phyloP scores from a whole-genome alignment of 179 eudicot genomes.

The Beta corolliflora region DNA sequence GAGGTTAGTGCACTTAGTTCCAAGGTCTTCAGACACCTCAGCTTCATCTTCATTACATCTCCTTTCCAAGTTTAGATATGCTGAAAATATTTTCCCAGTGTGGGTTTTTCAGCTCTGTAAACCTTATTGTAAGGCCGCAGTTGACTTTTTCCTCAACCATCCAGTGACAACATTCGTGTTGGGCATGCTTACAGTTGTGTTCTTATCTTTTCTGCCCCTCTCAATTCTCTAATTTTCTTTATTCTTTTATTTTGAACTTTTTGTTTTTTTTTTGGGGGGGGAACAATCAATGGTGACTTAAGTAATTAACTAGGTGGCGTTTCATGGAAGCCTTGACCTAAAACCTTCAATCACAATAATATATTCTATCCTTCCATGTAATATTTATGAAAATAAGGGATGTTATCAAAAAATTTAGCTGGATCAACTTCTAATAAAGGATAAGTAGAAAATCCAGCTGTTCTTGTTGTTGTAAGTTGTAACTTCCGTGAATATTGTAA shows the following conservation, averaged over 20 bases:
- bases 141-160: too few species aligned
- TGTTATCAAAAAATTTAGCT: neutral
- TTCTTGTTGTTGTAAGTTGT: neutral
- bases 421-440: neutral
- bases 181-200: too few species aligned
- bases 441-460: neutral
- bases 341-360: too few species aligned
- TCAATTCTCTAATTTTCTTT: neutral
- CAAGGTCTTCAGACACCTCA: neutral
- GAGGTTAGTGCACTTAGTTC: conserved; percentile 56
- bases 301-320: too few species aligned
- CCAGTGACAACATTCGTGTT: too few species aligned
- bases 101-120: neutral
- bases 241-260: too few species aligned
- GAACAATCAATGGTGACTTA: too few species aligned
- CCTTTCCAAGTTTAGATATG: neutral
- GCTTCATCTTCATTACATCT: too few species aligned
- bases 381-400: neutral
- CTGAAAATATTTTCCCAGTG: neutral
- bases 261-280: too few species aligned
- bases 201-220: too few species aligned
- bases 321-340: too few species aligned
- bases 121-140: too few species aligned
- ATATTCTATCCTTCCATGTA: neutral
- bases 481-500: neutral